Evolutionary conservation across 768 basidiomycete species (phyloP).

Genomic region (Pulveroboletus sp.): DNA sequence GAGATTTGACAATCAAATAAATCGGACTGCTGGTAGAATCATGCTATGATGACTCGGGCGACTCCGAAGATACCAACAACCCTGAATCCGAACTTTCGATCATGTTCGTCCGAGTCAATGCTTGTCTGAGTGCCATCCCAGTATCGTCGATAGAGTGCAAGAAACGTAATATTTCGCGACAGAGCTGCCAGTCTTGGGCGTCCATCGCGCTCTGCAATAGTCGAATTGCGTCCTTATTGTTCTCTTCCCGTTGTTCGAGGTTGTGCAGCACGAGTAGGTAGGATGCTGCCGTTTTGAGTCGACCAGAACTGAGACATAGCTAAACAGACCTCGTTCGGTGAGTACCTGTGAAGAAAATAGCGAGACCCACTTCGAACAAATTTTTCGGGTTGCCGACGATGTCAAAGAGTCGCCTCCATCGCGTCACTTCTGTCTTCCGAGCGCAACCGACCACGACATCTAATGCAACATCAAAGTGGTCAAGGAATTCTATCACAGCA

Average conservation of each 20-base stretch:
- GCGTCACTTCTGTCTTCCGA: conserved; percentile 89
- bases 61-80: neutral
- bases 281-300: conserved; percentile 84
- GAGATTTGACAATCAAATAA: neutral
- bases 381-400: conserved; percentile 87
- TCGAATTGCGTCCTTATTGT: conserved; percentile 72
- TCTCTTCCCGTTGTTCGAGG: conserved; percentile 82
- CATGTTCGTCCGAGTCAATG: conserved; percentile 51
- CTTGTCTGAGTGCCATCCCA: conserved; percentile 63
- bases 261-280: conserved; percentile 93
- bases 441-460: conserved; percentile 96
- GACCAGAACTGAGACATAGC: conserved; percentile 69
- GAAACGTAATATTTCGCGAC: conserved; percentile 88
- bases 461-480: conserved; percentile 86
- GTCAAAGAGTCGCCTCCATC: conserved; percentile 86
- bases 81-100: conserved; percentile 4
- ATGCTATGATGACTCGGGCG: neutral
- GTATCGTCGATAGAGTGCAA: conserved; percentile 88
- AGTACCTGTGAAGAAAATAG: neutral
- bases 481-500: conserved; percentile 81
- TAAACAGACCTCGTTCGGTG: conserved; percentile 28
- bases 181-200: conserved; percentile 84
- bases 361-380: conserved; percentile 75
- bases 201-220: conserved; percentile 73
- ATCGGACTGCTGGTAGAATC: neutral